These are phyloP conservation scores for Davidsoniella eucalypti DNA, from an alignment of 2,329 filamentous ascomycete genomes.

Conservation along the genomic window DNA sequence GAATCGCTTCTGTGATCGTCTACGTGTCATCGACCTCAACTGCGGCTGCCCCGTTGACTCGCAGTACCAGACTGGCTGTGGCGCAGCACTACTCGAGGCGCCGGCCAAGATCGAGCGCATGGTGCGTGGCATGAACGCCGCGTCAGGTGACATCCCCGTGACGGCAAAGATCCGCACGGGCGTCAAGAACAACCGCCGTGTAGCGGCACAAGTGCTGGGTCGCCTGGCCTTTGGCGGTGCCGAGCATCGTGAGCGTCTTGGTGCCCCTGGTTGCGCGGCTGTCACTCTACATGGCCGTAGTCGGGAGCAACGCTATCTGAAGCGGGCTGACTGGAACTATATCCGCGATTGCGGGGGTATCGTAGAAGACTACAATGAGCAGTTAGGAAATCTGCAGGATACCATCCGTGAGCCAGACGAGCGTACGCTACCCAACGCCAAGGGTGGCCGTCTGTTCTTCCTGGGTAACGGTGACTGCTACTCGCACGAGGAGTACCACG, in stretches of 20 bases:
- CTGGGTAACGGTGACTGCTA: constrained; percentile 94
- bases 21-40: constrained; percentile 88
- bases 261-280: constrained; percentile 76
- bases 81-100: constrained; percentile 80
- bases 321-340: constrained; percentile 84
- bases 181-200: constrained; percentile 63
- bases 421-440: constrained; percentile 50
- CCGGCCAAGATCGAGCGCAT: constrained; percentile 85
- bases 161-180: constrained; percentile 92
- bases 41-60: constrained; percentile 95
- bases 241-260: constrained; percentile 52
- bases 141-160: constrained; percentile 80
- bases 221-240: constrained; percentile 65
- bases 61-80: constrained; percentile 73
- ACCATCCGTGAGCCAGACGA: constrained; percentile 64
- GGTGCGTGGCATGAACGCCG: constrained; percentile 85
- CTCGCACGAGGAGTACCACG: constrained; percentile 75
- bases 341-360: constrained; percentile 79
- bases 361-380: constrained; percentile 61
- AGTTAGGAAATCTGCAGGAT: constrained; percentile 51
- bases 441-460: constrained; percentile 64
- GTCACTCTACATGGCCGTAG: constrained; percentile 88
- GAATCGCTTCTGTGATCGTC: constrained; percentile 57
- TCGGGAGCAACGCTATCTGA: constrained; percentile 86
- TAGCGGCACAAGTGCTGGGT: constrained; percentile 64